Evolutionary conservation across 192 early-diverging fungal species (phyloP), one percentile per base, ranked within the genome.

Genomic region (Cladochytrium replicatum): DNA sequence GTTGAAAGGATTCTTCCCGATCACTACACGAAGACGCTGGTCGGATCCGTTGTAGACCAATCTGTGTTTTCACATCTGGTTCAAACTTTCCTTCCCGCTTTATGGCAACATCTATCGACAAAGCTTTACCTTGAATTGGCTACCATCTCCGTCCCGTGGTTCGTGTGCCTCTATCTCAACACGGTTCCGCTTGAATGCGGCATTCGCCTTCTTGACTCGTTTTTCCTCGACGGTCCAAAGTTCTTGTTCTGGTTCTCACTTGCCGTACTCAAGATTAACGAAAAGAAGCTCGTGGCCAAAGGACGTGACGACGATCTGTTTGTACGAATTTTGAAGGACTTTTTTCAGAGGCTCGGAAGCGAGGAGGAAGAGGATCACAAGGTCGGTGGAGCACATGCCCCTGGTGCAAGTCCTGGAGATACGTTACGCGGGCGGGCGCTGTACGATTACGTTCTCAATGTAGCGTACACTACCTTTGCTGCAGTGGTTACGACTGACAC

Each of bases 211-310:
- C 60, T 80, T 41, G 77, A 80, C 50, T 49, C 57, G 19, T 78
- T 80, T 45, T 80, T 80, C 44, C 41, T 80, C n/a, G 75, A 80
- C 43, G 77, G 77, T 2, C 77, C 77, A n/a, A 74, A 73, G 45
- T 75, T 75, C 37, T 39, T 78, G 32, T 80, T 78, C 41, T 80
- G 77, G 77, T 40, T 75, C 15, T 60, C 71, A 15, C 41, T 80
- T 26, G 62, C 68, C 6, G 58, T 80, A 22, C 40, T 80, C 29
- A 78, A 78, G 49, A 45, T 75, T 28, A 80, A 75, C 45, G 77
- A 80, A 57, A 43, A 30, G 25, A 46, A 68, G 48, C 50, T 80
- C 11, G 45, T 75, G 0, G 15, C 45, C 1, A 29, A 50, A 9
- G 71, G 71, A 9, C 50, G 57, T 13, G 77, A 79, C 45, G 77